Evolutionary conservation across 1,284 basidiomycete species (phyloP).

Genomic region (Leccinum solheimii): DNA sequence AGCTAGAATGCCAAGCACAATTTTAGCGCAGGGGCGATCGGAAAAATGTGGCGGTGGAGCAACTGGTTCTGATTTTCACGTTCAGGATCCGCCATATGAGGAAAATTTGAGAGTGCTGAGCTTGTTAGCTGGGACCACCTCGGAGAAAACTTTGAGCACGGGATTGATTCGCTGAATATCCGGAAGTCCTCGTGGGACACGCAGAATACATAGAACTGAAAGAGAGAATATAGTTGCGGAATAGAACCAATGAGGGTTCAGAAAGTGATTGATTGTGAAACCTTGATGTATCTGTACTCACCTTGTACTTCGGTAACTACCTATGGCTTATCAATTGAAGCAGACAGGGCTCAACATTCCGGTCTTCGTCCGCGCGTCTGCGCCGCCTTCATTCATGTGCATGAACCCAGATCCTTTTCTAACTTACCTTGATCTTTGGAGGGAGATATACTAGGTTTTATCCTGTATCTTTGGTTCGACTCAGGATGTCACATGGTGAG

Average conservation of each 20-base stretch:
- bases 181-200: background rate
- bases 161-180: background rate
- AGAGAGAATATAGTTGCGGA: background rate
- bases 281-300: background rate
- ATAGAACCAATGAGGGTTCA: background rate
- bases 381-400: background rate
- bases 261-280: background rate
- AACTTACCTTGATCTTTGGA: background rate
- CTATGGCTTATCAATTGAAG: background rate
- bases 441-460: background rate
- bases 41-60: slow-evolving; percentile 5
- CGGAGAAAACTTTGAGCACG: background rate
- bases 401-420: background rate
- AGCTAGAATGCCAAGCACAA: background rate
- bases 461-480: background rate
- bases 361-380: background rate
- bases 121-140: background rate
- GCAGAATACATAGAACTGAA: background rate
- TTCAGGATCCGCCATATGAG: background rate
- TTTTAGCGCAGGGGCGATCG: background rate
- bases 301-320: background rate
- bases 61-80: background rate
- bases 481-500: background rate
- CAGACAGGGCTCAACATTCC: background rate
- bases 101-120: background rate